Percentiles rank a stretch among this genome's conserved stretches.
Evolutionary conservation across 2,329 filamentous ascomycete species (phyloP).

Genomic region (Dothideomycetidae sp.): DNA sequence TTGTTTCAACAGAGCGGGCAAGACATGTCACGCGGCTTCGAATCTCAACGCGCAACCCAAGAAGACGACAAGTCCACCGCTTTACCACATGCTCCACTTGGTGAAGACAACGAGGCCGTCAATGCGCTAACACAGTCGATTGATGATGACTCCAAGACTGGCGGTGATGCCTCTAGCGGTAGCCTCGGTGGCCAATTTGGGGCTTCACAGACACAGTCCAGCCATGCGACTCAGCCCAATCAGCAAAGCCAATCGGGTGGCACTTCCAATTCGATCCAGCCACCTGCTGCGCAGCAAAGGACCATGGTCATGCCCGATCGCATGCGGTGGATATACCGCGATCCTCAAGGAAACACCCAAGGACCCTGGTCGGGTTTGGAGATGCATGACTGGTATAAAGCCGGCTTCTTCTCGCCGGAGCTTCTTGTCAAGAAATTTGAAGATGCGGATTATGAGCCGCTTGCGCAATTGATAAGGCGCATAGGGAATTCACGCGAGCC

Average conservation of each 20-base stretch:
- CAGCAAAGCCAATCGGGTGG: slow-evolving; percentile 24
- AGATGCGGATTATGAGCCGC: slow-evolving; percentile 82
- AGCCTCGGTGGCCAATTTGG: slow-evolving; percentile 1
- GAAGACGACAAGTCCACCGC: slow-evolving; percentile 40
- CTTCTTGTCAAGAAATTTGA: slow-evolving; percentile 90
- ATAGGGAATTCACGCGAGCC: slow-evolving; percentile 97
- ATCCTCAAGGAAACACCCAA: slow-evolving; percentile 82
- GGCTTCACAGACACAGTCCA: slow-evolving; percentile 1
- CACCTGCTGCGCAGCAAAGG: slow-evolving; percentile 54
- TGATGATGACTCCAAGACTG: slow-evolving; percentile 5
- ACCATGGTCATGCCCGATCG: slow-evolving; percentile 99
- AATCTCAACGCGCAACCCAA: slow-evolving; percentile 25
- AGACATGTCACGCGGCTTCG: slow-evolving; percentile 61
- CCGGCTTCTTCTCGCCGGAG: slow-evolving; percentile 91
- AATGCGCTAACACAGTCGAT: slow-evolving; percentile 16
- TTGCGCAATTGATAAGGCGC: slow-evolving; percentile 84
- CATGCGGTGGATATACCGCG: slow-evolving; percentile 97
- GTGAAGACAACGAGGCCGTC: slow-evolving; percentile 42
- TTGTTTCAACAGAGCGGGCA: slow-evolving; percentile 84
- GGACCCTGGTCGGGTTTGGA: slow-evolving; percentile 92
- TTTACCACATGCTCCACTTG: background rate
- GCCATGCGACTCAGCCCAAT: too few relatives aligned
- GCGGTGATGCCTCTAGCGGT: too few relatives aligned
- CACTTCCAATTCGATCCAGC: slow-evolving; percentile 48
- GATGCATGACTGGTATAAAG: slow-evolving; percentile 99